phyloP scores from a whole-genome alignment of 768 basidiomycete genomes.

The Lactifluus hygrophoroides region DNA sequence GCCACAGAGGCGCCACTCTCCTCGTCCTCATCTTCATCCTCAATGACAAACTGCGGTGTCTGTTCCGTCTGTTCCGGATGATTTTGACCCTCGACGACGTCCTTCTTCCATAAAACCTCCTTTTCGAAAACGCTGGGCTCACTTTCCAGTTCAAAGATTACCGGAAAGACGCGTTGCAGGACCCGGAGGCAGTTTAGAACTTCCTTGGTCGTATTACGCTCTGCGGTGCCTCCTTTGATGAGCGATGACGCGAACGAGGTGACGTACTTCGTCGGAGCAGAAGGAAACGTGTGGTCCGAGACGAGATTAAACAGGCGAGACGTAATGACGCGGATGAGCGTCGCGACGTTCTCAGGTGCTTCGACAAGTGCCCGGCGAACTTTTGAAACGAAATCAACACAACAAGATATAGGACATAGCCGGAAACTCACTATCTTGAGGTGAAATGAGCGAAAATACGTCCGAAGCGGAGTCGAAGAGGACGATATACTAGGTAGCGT shows the following conservation, averaged over 20 bases:
- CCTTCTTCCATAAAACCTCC: slow-evolving; percentile 68
- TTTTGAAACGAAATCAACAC: slow-evolving; percentile 27
- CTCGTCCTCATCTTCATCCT: slow-evolving; percentile 64
- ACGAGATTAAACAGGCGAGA: slow-evolving; percentile 65
- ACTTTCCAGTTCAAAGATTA: slow-evolving; percentile 75
- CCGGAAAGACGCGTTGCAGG: slow-evolving; percentile 79
- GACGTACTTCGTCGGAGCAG: slow-evolving; percentile 44
- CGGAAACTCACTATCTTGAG: neutral
- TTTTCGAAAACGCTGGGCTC: slow-evolving; percentile 67
- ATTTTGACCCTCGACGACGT: slow-evolving; percentile 34
- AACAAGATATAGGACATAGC: neutral
- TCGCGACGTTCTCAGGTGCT: slow-evolving; percentile 81
- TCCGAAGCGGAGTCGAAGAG: slow-evolving; percentile 88
- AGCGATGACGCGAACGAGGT: slow-evolving; percentile 62
- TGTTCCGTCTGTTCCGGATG: slow-evolving; percentile 19
- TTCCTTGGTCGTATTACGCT: slow-evolving; percentile 71
- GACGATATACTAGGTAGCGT: slow-evolving; percentile 52
- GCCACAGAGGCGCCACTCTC: slow-evolving; percentile 18
- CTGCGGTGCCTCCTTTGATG: slow-evolving; percentile 47
- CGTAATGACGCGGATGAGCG: slow-evolving; percentile 65
- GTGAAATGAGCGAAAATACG: slow-evolving; percentile 61
- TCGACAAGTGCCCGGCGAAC: slow-evolving; percentile 76
- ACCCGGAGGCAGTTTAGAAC: slow-evolving; percentile 89
- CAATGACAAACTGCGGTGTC: slow-evolving; percentile 76
- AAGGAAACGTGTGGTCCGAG: slow-evolving; percentile 74